Percentiles rank a stretch among this genome's conserved stretches.
Evolutionary conservation across 2,329 filamentous ascomycete species (phyloP).

Genomic region (Curvularia verruculosa): DNA sequence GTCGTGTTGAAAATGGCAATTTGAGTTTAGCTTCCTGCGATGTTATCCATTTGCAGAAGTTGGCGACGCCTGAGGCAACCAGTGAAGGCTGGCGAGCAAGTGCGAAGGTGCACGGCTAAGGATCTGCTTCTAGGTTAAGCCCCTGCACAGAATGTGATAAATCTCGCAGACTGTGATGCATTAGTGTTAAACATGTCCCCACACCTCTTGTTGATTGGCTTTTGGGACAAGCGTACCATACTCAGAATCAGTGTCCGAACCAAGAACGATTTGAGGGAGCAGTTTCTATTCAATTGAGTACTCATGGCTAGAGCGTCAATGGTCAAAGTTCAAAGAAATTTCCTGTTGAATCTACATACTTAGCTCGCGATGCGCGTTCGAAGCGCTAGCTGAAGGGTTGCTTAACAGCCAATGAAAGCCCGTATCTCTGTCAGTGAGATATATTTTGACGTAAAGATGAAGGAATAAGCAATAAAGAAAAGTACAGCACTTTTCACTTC

Average conservation of each 20-base stretch:
- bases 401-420: neutral
- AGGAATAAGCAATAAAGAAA: neutral
- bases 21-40: conserved; percentile 1
- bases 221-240: too few relatives aligned
- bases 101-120: neutral
- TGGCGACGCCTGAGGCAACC: neutral
- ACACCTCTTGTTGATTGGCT: neutral
- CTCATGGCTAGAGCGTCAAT: neutral
- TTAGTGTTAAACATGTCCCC: neutral
- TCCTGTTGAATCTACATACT: neutral
- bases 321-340: neutral
- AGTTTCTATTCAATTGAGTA: neutral
- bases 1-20: neutral
- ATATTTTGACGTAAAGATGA: neutral
- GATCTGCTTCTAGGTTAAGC: too few relatives aligned
- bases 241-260: neutral
- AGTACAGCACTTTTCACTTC: neutral
- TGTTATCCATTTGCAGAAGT: neutral
- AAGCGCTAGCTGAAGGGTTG: neutral
- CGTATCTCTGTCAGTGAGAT: neutral
- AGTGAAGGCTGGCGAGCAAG: neutral
- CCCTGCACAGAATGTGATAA: neutral
- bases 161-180: neutral
- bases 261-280: neutral
- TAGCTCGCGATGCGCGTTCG: neutral